Evolutionary conservation across 345 rosid genomes (phyloP), one percentile per base, ranked within the genome.

Genomic region (Kandelia obovata): DNA sequence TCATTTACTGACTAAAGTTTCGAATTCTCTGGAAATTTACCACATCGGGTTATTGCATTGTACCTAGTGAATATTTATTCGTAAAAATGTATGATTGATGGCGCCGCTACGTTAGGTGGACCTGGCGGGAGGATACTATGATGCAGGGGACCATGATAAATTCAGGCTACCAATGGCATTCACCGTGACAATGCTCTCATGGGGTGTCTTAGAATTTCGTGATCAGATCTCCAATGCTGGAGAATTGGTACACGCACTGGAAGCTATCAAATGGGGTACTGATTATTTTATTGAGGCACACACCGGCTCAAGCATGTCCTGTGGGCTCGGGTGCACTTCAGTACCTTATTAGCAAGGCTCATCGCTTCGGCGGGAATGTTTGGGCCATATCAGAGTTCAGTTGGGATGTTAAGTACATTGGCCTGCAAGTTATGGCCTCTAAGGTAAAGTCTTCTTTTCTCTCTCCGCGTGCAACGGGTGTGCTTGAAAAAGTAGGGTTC

Each of bases 391-490:
- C 66, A 20, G 80, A 77, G 71, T 77, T 77, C 61, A 68, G 74
- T 17, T 77, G 80, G 80, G 80, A 77, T 53, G 76, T 72, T 53
- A 77, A 77, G 32, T 77, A 72, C 43, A 67, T 77, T 60, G 80
- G 80, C 10, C 65, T 77, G 53, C 80, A 72, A 72, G 52, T 77
- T 7, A 49, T 77, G 64, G 76, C 67, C 52, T 72, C 80, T 2
- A 28, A 67, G 73, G 77, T 72, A 68, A 57, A 53, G 16, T 20
- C 16, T 11, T 39, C 30, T 26, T 35, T 28, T 27, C 8, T 35
- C 23, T 0, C 19, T 20, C 16, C 7, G 8, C 7, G 8, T 0
- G 7, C 58, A 23, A 16, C 20, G 64, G 13, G 28, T 46, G 0
- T 34, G 17, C 23, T 16, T 26, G 28, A 62, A 68, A 68, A 32